Evolutionary conservation across 2,329 filamentous ascomycete genomes (phyloP).

Genomic region (Xylaria sp.): DNA sequence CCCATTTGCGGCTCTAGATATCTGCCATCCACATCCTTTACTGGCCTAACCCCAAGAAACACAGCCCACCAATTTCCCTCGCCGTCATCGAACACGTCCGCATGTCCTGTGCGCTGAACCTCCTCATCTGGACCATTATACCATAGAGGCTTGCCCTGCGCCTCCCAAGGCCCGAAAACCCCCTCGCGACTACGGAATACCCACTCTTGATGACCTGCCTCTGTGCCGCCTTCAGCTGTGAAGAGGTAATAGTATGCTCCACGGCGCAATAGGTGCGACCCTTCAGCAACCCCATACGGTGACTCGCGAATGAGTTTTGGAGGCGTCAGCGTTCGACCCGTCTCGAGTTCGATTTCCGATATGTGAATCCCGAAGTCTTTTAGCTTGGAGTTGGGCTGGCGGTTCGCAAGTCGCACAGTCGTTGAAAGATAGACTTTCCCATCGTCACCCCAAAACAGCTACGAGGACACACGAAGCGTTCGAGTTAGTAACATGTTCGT

Average conservation of each 20-base stretch:
- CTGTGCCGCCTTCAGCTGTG: conserved; percentile 57
- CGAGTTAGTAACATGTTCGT: not conserved
- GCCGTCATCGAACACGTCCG: conserved; percentile 59
- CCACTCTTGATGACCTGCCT: conserved; percentile 64
- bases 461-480: not conserved
- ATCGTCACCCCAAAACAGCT: conserved; percentile 62
- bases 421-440: conserved; percentile 61
- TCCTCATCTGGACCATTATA: conserved; percentile 59
- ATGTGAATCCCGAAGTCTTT: conserved; percentile 65
- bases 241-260: conserved; percentile 54
- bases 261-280: conserved; percentile 54
- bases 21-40: conserved; percentile 38
- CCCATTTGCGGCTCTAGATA: conserved; percentile 58
- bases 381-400: conserved; percentile 53
- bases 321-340: conserved; percentile 54
- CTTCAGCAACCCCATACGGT: conserved; percentile 56
- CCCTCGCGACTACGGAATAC: conserved; percentile 58
- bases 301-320: conserved; percentile 53
- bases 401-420: conserved; percentile 51
- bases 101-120: conserved; percentile 63
- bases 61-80: conserved; percentile 61
- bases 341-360: conserved; percentile 56
- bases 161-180: conserved; percentile 62
- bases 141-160: conserved; percentile 57
- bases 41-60: conserved; percentile 58